Percentiles rank a stretch among this genome's conserved stretches.
These are phyloP conservation scores for Oryza punctata DNA, from an alignment of 176 grass and related monocot genomes.

Conservation along the genomic window DNA sequence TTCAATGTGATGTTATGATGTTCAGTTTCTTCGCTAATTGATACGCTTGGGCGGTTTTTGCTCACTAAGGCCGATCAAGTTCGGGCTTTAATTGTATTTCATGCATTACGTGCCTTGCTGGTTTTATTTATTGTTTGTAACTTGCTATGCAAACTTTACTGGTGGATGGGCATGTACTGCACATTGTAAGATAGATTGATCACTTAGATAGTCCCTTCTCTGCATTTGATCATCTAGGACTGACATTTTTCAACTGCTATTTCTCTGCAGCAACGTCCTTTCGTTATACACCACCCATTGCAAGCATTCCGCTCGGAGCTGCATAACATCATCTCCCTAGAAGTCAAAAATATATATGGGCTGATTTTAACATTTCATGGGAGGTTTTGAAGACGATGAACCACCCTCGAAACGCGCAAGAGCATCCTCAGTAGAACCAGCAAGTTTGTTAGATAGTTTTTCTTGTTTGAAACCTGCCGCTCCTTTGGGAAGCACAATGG, in stretches of 20 bases:
- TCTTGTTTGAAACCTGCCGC: slow-evolving; percentile 50
- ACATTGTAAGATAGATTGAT: neutral
- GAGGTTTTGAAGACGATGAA: slow-evolving; percentile 88
- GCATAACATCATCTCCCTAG: slow-evolving; percentile 36
- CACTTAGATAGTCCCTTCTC: slow-evolving; percentile 1
- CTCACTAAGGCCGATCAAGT: neutral
- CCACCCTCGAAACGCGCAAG: slow-evolving; percentile 81
- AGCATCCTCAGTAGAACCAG: slow-evolving; percentile 67
- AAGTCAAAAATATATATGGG: slow-evolving; percentile 66
- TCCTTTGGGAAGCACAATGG: slow-evolving; percentile 93
- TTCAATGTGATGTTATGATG: neutral
- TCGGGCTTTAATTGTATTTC: neutral
- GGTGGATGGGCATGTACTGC: neutral
- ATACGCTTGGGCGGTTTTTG: neutral
- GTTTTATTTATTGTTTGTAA: neutral
- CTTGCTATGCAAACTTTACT: neutral
- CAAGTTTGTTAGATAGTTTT: slow-evolving; percentile 49
- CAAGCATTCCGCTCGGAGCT: slow-evolving; percentile 20
- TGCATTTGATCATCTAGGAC: slow-evolving; percentile 22
- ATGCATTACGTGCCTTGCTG: neutral
- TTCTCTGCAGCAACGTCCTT: slow-evolving; percentile 44
- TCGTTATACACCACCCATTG: neutral
- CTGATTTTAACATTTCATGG: slow-evolving; percentile 92
- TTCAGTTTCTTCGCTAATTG: neutral
- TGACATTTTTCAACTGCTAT: slow-evolving; percentile 11